Conservation (phyloP, 2,329 filamentous ascomycete genomes). For the Pleurostoma richardsiae region DNA sequence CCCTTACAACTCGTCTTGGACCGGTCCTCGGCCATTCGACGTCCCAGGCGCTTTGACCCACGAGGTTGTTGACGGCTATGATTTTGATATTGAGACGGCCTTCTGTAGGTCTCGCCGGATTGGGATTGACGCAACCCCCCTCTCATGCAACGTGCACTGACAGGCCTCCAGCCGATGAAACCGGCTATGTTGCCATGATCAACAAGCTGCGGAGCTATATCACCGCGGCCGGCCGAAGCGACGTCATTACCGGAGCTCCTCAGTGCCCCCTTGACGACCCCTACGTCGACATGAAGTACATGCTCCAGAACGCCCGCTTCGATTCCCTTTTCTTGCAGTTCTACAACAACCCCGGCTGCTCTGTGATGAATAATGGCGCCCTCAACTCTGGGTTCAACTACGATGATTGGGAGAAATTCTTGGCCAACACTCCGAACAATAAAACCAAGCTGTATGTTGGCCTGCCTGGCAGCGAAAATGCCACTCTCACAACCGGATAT, state of each 20-base stretch:
- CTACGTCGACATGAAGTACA: constrained; percentile 35
- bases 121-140: background rate
- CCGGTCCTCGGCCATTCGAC: constrained; percentile 37
- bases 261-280: constrained; percentile 32
- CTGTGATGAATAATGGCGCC: constrained; percentile 20
- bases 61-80: constrained; percentile 45
- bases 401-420: constrained; percentile 24
- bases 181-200: constrained; percentile 21
- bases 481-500: constrained; percentile 13
- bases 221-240: constrained; percentile 5
- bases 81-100: constrained; percentile 41
- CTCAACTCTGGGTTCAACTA: constrained; percentile 27
- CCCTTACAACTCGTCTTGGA: constrained; percentile 20
- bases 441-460: constrained; percentile 32
- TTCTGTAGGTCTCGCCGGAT: constrained; percentile 9
- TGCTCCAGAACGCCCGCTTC: constrained; percentile 31
- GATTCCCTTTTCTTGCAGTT: constrained; percentile 40
- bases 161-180: constrained; percentile 11
- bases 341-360: constrained; percentile 40
- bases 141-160: background rate
- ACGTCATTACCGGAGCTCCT: constrained; percentile 30
- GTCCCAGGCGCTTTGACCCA: constrained; percentile 12
- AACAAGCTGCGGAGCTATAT: constrained; percentile 12
- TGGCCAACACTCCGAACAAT: constrained; percentile 22
- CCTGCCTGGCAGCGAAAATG: constrained; percentile 21